Conservation (phyloP, 768 basidiomycete species). For the Psilocybe azurescens region DNA sequence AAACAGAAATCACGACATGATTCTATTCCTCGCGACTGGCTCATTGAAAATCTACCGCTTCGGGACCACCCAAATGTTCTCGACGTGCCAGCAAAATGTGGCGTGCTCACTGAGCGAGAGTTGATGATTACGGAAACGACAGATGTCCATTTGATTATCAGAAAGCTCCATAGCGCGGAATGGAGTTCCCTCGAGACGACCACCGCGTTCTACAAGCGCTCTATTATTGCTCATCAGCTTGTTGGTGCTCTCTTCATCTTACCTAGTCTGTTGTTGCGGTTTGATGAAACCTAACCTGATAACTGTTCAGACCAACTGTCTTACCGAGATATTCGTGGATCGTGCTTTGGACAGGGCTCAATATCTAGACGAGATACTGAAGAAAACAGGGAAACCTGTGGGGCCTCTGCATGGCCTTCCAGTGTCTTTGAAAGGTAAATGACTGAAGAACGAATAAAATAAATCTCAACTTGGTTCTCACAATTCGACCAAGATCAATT, state of each 20-base stretch:
- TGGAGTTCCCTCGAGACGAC: slow-evolving; percentile 75
- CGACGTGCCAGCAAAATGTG: slow-evolving; percentile 56
- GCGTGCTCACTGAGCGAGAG: slow-evolving; percentile 59
- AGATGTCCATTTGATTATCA: slow-evolving; percentile 49
- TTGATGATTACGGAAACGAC: slow-evolving; percentile 50
- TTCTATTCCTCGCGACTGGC: slow-evolving; percentile 70
- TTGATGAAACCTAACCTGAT: background rate
- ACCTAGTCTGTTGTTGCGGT: background rate
- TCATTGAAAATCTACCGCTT: slow-evolving; percentile 42
- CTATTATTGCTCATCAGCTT: slow-evolving; percentile 81
- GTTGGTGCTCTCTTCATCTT: slow-evolving; percentile 40
- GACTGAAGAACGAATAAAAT: background rate
- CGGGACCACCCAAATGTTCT: slow-evolving; percentile 55
- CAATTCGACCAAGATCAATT: slow-evolving; percentile 62
- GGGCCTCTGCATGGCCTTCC: slow-evolving; percentile 72
- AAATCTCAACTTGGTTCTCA: background rate
- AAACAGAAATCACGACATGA: slow-evolving; percentile 59
- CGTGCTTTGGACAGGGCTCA: slow-evolving; percentile 66
- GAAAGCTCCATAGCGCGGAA: slow-evolving; percentile 52
- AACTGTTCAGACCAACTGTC: slow-evolving; percentile 66
- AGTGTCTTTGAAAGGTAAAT: slow-evolving; percentile 16
- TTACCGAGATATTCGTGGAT: slow-evolving; percentile 88
- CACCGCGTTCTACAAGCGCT: slow-evolving; percentile 77
- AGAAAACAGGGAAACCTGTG: slow-evolving; percentile 62
- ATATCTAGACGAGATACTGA: slow-evolving; percentile 66